These are phyloP conservation scores for Inga laurina DNA, from an alignment of 306 rosid genomes.

Conservation along the genomic window DNA sequence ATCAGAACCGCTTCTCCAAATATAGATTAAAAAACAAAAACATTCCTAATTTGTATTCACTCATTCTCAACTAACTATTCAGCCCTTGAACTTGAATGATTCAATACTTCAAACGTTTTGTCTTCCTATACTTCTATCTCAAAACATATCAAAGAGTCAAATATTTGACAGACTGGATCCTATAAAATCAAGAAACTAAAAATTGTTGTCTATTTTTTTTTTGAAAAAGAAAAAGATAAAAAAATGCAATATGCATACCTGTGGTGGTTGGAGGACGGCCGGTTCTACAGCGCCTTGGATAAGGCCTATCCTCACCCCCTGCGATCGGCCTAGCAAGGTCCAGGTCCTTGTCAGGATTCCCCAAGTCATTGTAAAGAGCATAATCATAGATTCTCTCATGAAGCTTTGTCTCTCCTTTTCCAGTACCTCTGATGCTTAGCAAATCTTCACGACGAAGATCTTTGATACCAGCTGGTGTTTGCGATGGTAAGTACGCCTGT, in stretches of 20 bases:
- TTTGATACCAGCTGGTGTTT: slow-evolving; percentile 82
- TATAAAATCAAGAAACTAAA: not conserved
- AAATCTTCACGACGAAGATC: slow-evolving; percentile 78
- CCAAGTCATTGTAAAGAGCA: slow-evolving; percentile 85
- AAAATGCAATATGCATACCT: slow-evolving; percentile 42
- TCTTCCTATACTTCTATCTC: not conserved
- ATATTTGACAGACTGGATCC: not conserved
- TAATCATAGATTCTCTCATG: slow-evolving; percentile 88
- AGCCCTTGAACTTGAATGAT: not conserved
- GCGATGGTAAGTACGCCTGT: slow-evolving; percentile 80
- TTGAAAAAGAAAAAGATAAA: not conserved
- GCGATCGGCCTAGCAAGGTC: slow-evolving; percentile 78
- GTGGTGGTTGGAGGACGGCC: slow-evolving; percentile 67
- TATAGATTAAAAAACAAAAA: not conserved
- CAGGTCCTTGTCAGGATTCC: slow-evolving; percentile 74
- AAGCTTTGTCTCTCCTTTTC: slow-evolving; percentile 56
- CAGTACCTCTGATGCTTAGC: slow-evolving; percentile 66
- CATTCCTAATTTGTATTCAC: not conserved
- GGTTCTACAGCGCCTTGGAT: slow-evolving; percentile 92
- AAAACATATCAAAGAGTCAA: not conserved
- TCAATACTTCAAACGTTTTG: not conserved
- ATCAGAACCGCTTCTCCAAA: slow-evolving; percentile 30
- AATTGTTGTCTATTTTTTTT: not conserved
- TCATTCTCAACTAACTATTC: not conserved
- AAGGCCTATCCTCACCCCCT: slow-evolving; percentile 64